Evolutionary conservation across 2,329 filamentous ascomycete species (phyloP), one percentile per base, ranked within the genome.

Genomic region (Hansfordia pulvinata): DNA sequence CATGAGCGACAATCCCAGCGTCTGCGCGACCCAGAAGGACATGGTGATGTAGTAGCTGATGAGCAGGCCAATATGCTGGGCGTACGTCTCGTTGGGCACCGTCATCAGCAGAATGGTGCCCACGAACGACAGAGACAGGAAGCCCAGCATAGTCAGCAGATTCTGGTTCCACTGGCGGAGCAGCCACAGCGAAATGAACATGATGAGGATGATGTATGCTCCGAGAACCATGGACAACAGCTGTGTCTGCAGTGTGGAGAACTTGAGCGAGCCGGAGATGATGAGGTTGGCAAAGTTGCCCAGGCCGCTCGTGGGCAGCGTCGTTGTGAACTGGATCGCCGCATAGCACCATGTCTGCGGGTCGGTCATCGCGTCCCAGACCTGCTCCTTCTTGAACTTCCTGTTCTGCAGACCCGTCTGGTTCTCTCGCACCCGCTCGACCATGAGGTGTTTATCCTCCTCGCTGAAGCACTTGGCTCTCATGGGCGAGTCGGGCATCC

Each of bases 1-100:
- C 19, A 69, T 53, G 48, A 69, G 56, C 5, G 60, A 62, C 40
- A 69, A 53, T 22, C 55, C 48, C 16, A 69, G 50, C 20, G 57
- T 62, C 33, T 64, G 55, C 0, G 63, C 64, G 2, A 65, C 65
- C 64, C 65, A 70, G 55, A 71, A 72, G 10, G 61, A 68, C 20
- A 70, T 56, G 1, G 62, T 61, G 31, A 69, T 64, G 47, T 70
- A 73, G 52, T 70, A 72, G 35, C 56, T 61, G 35, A 71, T 56
- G 8, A 72, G 47, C 3, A 72, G 51, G 12, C 65, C 66, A 16
- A 60, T 60, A 42, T 64, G 58, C 8, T 57, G 64, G 6, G 54
- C 49, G 16, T 54, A 51, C 3, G 45, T 56, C 6, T 60, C 58
- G 36, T 67, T 68, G 18, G 54, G 35, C 10, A 71, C 65, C 0